Conservation (phyloP, 371 early-diverging fungal genomes). For the Coemansia sp. region DNA sequence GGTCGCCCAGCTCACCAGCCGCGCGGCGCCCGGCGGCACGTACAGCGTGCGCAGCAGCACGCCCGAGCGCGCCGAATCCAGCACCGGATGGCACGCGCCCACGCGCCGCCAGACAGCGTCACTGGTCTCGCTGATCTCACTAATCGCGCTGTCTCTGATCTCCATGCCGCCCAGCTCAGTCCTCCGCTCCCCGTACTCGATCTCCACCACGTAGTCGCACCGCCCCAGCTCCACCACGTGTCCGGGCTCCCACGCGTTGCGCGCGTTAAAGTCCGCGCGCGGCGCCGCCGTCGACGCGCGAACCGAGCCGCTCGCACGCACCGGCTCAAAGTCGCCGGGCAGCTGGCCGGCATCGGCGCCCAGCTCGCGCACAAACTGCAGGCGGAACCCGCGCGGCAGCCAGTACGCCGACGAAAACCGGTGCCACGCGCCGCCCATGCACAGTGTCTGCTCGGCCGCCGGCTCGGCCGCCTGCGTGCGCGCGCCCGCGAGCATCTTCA, state of each 20-base stretch:
- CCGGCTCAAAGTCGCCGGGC: slow-evolving; percentile 61
- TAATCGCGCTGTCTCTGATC: neutral
- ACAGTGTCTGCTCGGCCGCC: slow-evolving; percentile 54
- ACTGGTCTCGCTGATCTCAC: neutral
- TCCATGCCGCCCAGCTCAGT: no score
- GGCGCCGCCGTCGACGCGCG: slow-evolving; percentile 52
- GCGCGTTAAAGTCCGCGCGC: slow-evolving; percentile 68
- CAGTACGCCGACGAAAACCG: slow-evolving; percentile 90
- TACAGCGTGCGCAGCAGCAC: slow-evolving; percentile 39
- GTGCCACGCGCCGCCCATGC: slow-evolving; percentile 94
- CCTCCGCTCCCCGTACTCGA: slow-evolving; percentile 51
- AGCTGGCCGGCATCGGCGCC: slow-evolving; percentile 60
- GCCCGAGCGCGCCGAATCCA: slow-evolving; percentile 27
- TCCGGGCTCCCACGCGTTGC: slow-evolving; percentile 66
- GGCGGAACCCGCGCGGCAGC: slow-evolving; percentile 65
- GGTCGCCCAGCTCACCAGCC: neutral
- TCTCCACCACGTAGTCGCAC: slow-evolving; percentile 77
- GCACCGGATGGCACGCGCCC: slow-evolving; percentile 30
- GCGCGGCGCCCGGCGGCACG: slow-evolving; percentile 4
- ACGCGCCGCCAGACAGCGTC: slow-evolving; percentile 6
- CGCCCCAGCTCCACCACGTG: slow-evolving; percentile 52
- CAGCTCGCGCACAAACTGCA: slow-evolving; percentile 58
- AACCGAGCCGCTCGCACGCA: slow-evolving; percentile 2
- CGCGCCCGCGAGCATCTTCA: slow-evolving; percentile 9
- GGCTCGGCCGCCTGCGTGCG: slow-evolving; percentile 9